phyloP scores from a whole-genome alignment of 75 land plant genomes.

The Sequoia sempervirens region DNA sequence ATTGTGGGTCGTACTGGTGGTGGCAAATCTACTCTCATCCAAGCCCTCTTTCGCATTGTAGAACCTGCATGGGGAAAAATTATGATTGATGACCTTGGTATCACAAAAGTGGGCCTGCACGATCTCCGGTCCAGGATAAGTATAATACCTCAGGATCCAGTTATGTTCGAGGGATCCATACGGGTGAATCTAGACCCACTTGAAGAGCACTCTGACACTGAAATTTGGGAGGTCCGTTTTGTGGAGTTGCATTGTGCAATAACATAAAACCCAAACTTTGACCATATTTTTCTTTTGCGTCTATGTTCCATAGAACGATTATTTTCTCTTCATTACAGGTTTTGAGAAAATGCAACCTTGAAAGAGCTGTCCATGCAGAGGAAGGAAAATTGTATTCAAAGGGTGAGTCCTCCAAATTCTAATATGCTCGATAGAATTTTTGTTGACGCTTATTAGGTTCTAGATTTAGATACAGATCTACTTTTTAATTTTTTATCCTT shows the following conservation, averaged over 20 bases:
- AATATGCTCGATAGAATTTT: neutral
- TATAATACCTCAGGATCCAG: constrained; percentile 41
- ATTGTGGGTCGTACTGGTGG: constrained; percentile 40
- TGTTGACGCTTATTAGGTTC: neutral
- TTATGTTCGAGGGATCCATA: constrained; percentile 32
- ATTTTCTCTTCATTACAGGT: constrained; percentile 35
- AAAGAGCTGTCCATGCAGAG: constrained; percentile 53
- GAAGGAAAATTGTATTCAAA: constrained; percentile 57
- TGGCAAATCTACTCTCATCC: constrained; percentile 38
- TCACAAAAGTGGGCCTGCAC: constrained; percentile 23
- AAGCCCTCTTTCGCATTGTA: constrained; percentile 35
- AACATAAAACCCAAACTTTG: neutral
- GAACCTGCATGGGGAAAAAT: constrained; percentile 34
- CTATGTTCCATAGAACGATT: neutral
- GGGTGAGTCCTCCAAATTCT: constrained; percentile 24
- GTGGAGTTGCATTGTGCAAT: neutral
- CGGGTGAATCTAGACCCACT: constrained; percentile 32
- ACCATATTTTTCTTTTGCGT: neutral
- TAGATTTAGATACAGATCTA: neutral
- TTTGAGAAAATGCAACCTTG: constrained; percentile 70
- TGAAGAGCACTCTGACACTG: constrained; percentile 23
- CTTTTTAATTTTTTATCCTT: neutral
- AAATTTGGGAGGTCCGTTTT: constrained; percentile 33
- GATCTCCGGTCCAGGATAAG: constrained; percentile 29
- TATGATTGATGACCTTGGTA: constrained; percentile 35